phyloP scores from a whole-genome alignment of 768 basidiomycete species.

The Naematelia encephala region DNA sequence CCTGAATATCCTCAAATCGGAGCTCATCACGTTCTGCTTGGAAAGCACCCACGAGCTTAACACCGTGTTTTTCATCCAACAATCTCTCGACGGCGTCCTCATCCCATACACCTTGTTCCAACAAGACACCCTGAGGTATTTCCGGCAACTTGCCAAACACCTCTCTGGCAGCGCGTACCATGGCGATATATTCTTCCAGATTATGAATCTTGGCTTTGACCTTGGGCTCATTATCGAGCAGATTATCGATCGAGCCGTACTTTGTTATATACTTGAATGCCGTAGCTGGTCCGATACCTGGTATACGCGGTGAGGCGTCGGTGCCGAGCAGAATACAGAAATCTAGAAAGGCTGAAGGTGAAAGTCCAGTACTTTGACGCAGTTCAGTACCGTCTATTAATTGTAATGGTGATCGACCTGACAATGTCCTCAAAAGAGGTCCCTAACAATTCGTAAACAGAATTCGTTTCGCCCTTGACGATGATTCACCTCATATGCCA shows the following conservation, averaged over 20 bases:
- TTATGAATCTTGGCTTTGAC: slow-evolving; percentile 14
- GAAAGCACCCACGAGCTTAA: neutral
- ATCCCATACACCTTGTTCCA: slow-evolving; percentile 19
- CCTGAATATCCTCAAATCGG: neutral
- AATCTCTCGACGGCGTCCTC: slow-evolving; percentile 26
- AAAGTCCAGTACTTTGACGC: slow-evolving; percentile 60
- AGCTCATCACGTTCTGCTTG: neutral
- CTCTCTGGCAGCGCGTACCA: slow-evolving; percentile 26
- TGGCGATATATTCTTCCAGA: slow-evolving; percentile 27
- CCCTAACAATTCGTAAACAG: slow-evolving; percentile 50
- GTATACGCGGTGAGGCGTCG: slow-evolving; percentile 83
- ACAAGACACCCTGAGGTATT: slow-evolving; percentile 19
- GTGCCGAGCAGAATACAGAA: slow-evolving; percentile 84
- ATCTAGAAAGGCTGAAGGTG: slow-evolving; percentile 66
- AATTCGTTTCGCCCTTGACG: neutral
- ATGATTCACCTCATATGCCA: slow-evolving; percentile 33
- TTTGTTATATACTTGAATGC: slow-evolving; percentile 72
- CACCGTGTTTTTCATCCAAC: slow-evolving; percentile 19
- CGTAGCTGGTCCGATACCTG: slow-evolving; percentile 70
- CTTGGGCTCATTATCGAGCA: slow-evolving; percentile 54
- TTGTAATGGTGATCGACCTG: slow-evolving; percentile 58
- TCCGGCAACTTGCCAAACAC: slow-evolving; percentile 32
- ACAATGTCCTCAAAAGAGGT: slow-evolving; percentile 74
- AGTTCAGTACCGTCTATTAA: slow-evolving; percentile 65
- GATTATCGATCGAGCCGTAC: slow-evolving; percentile 68